A percentile compares a stretch with the other conserved stretches of the same genome.
Conservation (phyloP, 1,139 yeast genomes). For the Candida buenavistaensis region DNA sequence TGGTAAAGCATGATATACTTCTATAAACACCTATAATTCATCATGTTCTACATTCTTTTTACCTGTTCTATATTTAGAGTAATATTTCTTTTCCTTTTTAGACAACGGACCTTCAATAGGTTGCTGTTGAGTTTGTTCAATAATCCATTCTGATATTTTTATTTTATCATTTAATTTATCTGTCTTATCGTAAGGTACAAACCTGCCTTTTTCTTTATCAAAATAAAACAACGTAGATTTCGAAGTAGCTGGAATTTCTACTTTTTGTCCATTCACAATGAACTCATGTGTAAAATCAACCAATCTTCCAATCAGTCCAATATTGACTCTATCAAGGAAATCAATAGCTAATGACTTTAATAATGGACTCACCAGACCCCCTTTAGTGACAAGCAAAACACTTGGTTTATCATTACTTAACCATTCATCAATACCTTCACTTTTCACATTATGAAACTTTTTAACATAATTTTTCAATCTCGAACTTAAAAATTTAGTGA, state of each 20-base stretch:
- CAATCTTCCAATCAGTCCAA: constrained; percentile 26
- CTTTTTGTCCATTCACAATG: constrained; percentile 20
- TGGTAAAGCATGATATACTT: constrained; percentile 21
- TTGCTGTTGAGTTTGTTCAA: constrained; percentile 22
- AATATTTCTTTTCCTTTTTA: constrained; percentile 31
- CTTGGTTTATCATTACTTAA: constrained; percentile 24
- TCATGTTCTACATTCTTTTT: constrained; percentile 33
- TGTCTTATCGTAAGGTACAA: constrained; percentile 22
- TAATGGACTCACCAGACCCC: constrained; percentile 55
- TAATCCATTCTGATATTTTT: constrained; percentile 38
- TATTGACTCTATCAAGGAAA: constrained; percentile 42
- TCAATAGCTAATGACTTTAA: constrained; percentile 78
- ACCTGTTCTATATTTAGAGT: constrained; percentile 31
- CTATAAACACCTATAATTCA: constrained; percentile 23
- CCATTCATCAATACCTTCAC: constrained; percentile 31
- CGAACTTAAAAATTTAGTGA: constrained; percentile 58
- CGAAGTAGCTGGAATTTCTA: constrained; percentile 21
- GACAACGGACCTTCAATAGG: constrained; percentile 45
- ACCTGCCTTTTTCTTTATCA: constrained; percentile 22
- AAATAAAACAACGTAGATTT: constrained; percentile 31
- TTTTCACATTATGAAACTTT: constrained; percentile 35
- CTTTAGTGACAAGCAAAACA: constrained; percentile 48
- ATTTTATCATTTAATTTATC: constrained; percentile 31
- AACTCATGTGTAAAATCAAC: constrained; percentile 20
- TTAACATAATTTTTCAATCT: constrained; percentile 74